These are phyloP conservation scores for Colletotrichum sidae DNA, from an alignment of 2,329 filamentous ascomycete genomes.

Conservation along the genomic window DNA sequence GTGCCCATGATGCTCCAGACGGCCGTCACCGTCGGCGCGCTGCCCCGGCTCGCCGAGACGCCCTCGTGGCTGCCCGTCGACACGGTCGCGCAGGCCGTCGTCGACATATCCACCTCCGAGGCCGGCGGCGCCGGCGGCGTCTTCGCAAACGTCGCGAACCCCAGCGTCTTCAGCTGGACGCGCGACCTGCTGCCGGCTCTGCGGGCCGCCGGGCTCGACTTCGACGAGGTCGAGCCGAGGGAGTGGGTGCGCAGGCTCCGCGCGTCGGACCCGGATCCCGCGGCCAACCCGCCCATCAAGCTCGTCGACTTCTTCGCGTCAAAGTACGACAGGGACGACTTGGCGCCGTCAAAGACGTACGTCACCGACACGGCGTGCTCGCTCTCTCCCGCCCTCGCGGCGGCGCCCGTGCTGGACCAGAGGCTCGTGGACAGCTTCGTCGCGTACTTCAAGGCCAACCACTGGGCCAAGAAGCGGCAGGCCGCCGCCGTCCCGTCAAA, in stretches of 20 bases:
- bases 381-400: constrained; percentile 57
- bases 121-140: constrained; percentile 43
- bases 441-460: constrained; percentile 46
- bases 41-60: constrained; percentile 59
- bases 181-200: constrained; percentile 62
- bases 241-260: constrained; percentile 59
- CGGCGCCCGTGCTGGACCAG: constrained; percentile 47
- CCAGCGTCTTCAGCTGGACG: constrained; percentile 61
- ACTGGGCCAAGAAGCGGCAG: constrained; percentile 49
- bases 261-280: constrained; percentile 56
- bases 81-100: constrained; percentile 52
- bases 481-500: constrained; percentile 17
- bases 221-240: constrained; percentile 54
- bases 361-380: constrained; percentile 51
- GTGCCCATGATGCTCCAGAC: constrained; percentile 64
- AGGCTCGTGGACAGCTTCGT: constrained; percentile 53
- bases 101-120: constrained; percentile 50
- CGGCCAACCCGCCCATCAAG: constrained; percentile 63
- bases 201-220: constrained; percentile 54
- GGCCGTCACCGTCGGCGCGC: constrained; percentile 53
- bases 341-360: constrained; percentile 56
- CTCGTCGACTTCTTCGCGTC: constrained; percentile 62
- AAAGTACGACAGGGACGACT: constrained; percentile 54
- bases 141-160: constrained; percentile 62
- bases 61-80: constrained; percentile 61